Percentiles rank a stretch among this genome's conserved stretches.
These are phyloP conservation scores for Suillus plorans DNA, from an alignment of 768 basidiomycete genomes.

Conservation along the genomic window DNA sequence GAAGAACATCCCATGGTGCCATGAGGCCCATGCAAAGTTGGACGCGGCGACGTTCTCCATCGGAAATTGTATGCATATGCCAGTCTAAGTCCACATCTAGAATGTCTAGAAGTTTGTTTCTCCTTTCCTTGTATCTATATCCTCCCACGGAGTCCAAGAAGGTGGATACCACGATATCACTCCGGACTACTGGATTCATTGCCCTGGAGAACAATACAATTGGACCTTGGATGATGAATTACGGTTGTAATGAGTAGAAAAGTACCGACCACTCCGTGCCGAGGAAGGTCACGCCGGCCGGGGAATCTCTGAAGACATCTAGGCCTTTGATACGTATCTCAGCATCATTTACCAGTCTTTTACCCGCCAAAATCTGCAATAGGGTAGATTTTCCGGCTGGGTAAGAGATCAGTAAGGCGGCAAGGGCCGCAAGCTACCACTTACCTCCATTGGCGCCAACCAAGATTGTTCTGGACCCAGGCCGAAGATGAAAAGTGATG, in stretches of 20 bases:
- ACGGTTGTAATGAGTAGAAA: neutral
- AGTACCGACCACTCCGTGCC: conserved; percentile 87
- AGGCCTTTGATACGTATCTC: conserved; percentile 70
- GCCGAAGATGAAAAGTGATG: conserved; percentile 64
- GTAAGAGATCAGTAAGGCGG: conserved; percentile 2
- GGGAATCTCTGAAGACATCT: conserved; percentile 90
- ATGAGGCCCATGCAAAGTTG: conserved; percentile 97
- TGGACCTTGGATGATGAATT: neutral
- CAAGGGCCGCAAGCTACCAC: conserved; percentile 18
- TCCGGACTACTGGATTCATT: conserved; percentile 93
- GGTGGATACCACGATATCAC: conserved; percentile 88
- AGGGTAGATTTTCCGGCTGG: conserved; percentile 95
- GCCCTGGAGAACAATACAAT: conserved; percentile 54
- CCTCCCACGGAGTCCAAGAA: conserved; percentile 99
- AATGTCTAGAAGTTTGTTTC: conserved; percentile 85
- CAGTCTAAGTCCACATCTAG: conserved; percentile 94
- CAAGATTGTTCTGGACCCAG: conserved; percentile 80
- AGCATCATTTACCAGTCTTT: conserved; percentile 67
- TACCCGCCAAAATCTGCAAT: conserved; percentile 91
- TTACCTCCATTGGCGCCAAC: conserved; percentile 93
- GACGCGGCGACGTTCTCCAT: conserved; percentile 90
- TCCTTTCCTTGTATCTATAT: conserved; percentile 85
- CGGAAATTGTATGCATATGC: conserved; percentile 95
- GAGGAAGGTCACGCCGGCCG: conserved; percentile 79
- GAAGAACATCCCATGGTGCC: conserved; percentile 88